Conservation (phyloP, 2,329 filamentous ascomycete genomes). For the Ophiostoma piceae region DNA sequence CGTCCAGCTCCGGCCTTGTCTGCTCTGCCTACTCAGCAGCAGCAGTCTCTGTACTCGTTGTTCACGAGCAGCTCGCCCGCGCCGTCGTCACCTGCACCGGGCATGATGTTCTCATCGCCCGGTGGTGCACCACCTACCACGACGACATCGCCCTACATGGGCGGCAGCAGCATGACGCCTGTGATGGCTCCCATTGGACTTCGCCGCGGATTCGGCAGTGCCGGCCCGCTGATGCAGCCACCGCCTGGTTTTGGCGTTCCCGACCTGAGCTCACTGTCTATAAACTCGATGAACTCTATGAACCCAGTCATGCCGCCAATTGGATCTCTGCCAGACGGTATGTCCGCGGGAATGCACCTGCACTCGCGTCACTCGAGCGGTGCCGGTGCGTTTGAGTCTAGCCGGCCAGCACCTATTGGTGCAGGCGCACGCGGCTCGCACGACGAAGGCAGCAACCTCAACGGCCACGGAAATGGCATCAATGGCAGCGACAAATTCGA, state of each 20-base stretch:
- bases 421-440: not conserved
- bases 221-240: constrained; percentile 2
- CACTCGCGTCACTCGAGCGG: constrained; percentile 15
- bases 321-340: constrained; percentile 1
- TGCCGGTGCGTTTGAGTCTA: not conserved
- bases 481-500: not conserved
- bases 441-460: not conserved
- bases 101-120: constrained; percentile 38
- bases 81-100: constrained; percentile 26
- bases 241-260: constrained; percentile 5
- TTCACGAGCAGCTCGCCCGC: constrained; percentile 36
- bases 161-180: constrained; percentile 12
- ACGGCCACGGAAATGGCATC: not conserved
- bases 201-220: not conserved
- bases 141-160: constrained; percentile 1
- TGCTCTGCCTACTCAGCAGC: constrained; percentile 30
- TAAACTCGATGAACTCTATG: constrained; percentile 1
- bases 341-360: not conserved
- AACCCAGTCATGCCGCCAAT: constrained; percentile 7
- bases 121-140: constrained; percentile 32
- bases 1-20: constrained; percentile 36
- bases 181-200: not conserved
- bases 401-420: not conserved
- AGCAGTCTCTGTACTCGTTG: constrained; percentile 39
- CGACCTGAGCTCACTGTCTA: not conserved